Conservation (phyloP, 768 basidiomycete species). For the Rhodotorula taiwanensis region DNA sequence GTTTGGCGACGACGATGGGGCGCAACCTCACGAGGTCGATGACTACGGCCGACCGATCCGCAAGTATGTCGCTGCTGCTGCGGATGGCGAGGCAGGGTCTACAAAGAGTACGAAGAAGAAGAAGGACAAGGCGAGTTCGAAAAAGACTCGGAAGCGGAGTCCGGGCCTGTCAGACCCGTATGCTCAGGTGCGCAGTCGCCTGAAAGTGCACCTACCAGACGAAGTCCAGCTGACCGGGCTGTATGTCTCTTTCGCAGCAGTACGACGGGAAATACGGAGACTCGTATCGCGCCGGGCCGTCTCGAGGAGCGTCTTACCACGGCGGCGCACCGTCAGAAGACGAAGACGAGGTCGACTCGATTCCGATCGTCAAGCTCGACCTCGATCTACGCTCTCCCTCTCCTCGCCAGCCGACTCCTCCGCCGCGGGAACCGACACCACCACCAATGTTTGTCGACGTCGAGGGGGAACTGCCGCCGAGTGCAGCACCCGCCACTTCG, state of each 20-base stretch:
- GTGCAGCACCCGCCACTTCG: background rate
- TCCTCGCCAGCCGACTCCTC: slow-evolving; percentile 48
- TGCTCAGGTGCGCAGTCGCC: background rate
- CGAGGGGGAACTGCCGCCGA: slow-evolving; percentile 75
- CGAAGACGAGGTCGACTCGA: slow-evolving; percentile 70
- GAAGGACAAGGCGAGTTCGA: slow-evolving; percentile 39
- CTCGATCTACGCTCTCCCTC: slow-evolving; percentile 34
- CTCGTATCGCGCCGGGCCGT: slow-evolving; percentile 69
- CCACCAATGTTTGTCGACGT: slow-evolving; percentile 60
- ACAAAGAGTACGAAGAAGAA: slow-evolving; percentile 43
- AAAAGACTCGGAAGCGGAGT: slow-evolving; percentile 50
- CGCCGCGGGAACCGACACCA: slow-evolving; percentile 24
- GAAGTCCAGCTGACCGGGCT: no score
- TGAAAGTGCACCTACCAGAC: no score
- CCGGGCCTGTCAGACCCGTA: slow-evolving; percentile 48
- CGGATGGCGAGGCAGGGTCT: slow-evolving; percentile 42
- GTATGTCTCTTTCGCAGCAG: no score
- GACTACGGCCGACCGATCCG: slow-evolving; percentile 29
- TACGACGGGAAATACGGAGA: slow-evolving; percentile 72
- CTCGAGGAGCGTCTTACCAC: slow-evolving; percentile 52
- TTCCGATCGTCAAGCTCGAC: slow-evolving; percentile 81
- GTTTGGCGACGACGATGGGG: slow-evolving; percentile 28
- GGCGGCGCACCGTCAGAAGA: slow-evolving; percentile 10
- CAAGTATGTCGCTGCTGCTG: slow-evolving; percentile 41
- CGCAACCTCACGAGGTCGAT: slow-evolving; percentile 37